phyloP scores from a whole-genome alignment of 208 protist genomes.

The Wallacemonas collosoma region DNA sequence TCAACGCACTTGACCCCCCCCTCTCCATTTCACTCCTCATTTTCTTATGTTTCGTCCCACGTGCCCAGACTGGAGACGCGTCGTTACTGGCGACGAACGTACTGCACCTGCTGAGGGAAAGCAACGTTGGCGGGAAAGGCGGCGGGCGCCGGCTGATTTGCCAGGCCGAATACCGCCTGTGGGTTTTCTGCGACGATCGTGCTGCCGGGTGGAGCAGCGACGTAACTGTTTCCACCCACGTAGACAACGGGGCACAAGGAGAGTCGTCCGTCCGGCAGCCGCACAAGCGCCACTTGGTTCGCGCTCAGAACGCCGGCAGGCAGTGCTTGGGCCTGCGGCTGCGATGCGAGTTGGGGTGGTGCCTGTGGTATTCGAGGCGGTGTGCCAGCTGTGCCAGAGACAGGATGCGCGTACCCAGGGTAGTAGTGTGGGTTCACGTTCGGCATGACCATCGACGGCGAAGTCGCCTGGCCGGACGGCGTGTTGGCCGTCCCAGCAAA shows the following conservation, averaged over 20 bases:
- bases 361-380: neutral
- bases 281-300: conserved; percentile 21
- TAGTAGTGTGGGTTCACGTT: neutral
- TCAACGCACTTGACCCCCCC: too few relatives aligned
- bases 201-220: conserved; percentile 4
- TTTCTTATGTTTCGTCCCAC: too few relatives aligned
- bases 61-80: neutral
- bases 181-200: conserved; percentile 3
- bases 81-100: neutral
- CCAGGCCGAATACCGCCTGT: neutral
- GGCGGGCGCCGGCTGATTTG: neutral
- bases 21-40: too few relatives aligned
- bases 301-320: neutral
- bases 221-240: neutral
- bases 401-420: neutral
- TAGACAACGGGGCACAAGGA: conserved; percentile 23
- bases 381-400: neutral
- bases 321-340: neutral
- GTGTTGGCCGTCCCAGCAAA: too few relatives aligned
- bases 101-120: neutral
- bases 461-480: too few relatives aligned
- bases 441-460: neutral
- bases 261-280: conserved; percentile 26
- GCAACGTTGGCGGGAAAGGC: neutral
- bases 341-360: neutral